These are phyloP conservation scores for Euryodendron excelsum DNA, from an alignment of 148 eudicot genomes.

Conservation along the genomic window DNA sequence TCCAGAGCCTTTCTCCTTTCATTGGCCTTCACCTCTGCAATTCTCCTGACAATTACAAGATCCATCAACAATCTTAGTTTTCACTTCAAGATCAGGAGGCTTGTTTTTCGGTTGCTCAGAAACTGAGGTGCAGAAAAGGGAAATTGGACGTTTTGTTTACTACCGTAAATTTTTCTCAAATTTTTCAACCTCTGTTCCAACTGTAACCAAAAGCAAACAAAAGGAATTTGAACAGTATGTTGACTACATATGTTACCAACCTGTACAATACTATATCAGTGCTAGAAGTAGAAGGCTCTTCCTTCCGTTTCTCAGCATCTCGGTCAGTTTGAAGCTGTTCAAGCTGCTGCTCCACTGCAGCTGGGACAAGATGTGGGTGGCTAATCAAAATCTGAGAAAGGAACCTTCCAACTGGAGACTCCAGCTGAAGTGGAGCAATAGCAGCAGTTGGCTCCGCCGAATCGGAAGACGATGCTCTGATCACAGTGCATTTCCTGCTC, in stretches of 20 bases:
- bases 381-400: conserved; percentile 70
- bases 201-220: background rate
- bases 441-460: conserved; percentile 43
- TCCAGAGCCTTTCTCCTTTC: conserved; percentile 79
- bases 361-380: conserved; percentile 94
- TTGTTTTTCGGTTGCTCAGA: background rate
- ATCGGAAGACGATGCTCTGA: conserved; percentile 68
- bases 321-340: conserved; percentile 82
- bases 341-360: conserved; percentile 98
- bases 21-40: conserved; percentile 87
- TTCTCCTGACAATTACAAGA: conserved; percentile 58
- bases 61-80: background rate
- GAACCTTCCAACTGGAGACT: conserved; percentile 91
- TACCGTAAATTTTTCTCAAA: background rate
- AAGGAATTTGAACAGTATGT: conserved; percentile 1
- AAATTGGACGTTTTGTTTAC: background rate
- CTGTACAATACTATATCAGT: conserved; percentile 83
- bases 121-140: background rate
- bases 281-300: conserved; percentile 64
- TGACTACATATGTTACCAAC: conserved; percentile 29
- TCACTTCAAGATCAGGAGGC: background rate
- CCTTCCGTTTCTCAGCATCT: conserved; percentile 67
- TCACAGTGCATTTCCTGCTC: conserved; percentile 35
- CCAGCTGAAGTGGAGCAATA: conserved; percentile 89
- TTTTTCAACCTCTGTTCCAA: background rate